Percentiles rank a stretch among this genome's conserved stretches.
Evolutionary conservation across 371 early-diverging fungal species (phyloP).

Genomic region (Apophysomyces variabilis): DNA sequence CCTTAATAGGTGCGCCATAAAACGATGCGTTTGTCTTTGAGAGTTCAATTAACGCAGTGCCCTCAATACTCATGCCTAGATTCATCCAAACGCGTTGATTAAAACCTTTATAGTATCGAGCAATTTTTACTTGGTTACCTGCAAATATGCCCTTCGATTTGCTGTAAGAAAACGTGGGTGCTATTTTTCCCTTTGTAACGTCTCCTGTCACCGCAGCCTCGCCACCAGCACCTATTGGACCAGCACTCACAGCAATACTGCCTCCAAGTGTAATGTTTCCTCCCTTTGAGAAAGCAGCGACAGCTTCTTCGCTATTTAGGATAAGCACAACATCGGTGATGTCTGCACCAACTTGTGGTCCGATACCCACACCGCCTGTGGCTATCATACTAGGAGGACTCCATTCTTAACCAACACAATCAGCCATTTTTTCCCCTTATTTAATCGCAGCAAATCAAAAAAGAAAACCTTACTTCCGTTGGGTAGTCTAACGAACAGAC

Average conservation of each 20-base stretch:
- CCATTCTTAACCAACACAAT: slow-evolving; percentile 38
- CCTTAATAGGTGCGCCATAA: slow-evolving; percentile 57
- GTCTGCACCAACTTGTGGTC: slow-evolving; percentile 84
- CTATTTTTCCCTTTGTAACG: slow-evolving; percentile 45
- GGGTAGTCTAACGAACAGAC: background rate
- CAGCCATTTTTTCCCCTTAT: background rate
- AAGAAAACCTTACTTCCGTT: background rate
- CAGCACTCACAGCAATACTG: slow-evolving; percentile 72
- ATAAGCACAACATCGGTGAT: slow-evolving; percentile 80
- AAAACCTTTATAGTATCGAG: background rate
- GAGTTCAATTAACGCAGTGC: slow-evolving; percentile 47
- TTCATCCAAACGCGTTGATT: too few relatives aligned
- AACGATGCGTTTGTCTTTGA: slow-evolving; percentile 58
- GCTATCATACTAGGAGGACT: slow-evolving; percentile 64
- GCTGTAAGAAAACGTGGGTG: slow-evolving; percentile 63
- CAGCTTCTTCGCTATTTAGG: slow-evolving; percentile 80
- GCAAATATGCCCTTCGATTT: slow-evolving; percentile 85
- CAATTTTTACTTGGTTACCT: slow-evolving; percentile 29
- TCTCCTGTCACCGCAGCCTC: slow-evolving; percentile 71
- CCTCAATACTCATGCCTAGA: background rate
- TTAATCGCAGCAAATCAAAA: too few relatives aligned
- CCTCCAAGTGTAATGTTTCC: slow-evolving; percentile 81
- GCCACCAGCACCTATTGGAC: slow-evolving; percentile 80
- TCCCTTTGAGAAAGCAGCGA: slow-evolving; percentile 74
- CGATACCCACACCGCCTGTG: slow-evolving; percentile 72